Base-by-base conservation (phyloP, 768 basidiomycete species). In the Trametes cingulata region DNA sequence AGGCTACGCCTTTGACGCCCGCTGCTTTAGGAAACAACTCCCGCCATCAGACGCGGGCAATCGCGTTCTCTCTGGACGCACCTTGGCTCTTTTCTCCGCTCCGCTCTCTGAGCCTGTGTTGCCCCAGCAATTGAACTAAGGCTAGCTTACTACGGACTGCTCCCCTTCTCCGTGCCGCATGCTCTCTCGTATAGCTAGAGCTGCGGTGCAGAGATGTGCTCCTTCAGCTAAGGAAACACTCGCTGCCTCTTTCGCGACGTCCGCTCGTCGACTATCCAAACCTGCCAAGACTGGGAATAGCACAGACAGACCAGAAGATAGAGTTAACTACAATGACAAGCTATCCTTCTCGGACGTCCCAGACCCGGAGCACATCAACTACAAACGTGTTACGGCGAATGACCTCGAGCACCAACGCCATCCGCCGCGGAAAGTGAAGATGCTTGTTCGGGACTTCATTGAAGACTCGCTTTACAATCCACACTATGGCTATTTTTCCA, bases 391-490 rank as follows among this genome's bases (percentile, higher is more conserved):
- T 62, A 86, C 87, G 9, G 89, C 93, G 20, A 86, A 87, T 65
- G 81, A 86, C 56, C 73, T 95, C 60, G 85, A 86, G 65, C 73
- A 70, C 57, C 73, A 75, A 52, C 75, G 72, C 8, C 71, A 74
- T 36, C 93, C 92, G 7, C 95, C 95, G 2, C 83, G 76, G 45
- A 79, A 85, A 53, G 95, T 95, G 56, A 93, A 91, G 74, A 95
- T 98, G 93, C 86, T 98, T 36, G 87, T 88, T 46, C 86, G 97
- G 64, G 96, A 99, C 76, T 99, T 90, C 71, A 94, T 99, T 61
- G 94, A 98, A 69, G 97, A 99, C 71, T 88, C 91, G 8, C 75
- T 99, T 37, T 99, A 99, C 77, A 98, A 99, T 72, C 95, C 94
- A 3, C 77, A 95, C 73, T 98, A 99, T 71, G 97, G 97, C 37